A percentile compares a stretch with the other conserved stretches of the same genome.
These are phyloP conservation scores for Pulveroboletus frians DNA, from an alignment of 768 basidiomycete species.

Conservation along the genomic window DNA sequence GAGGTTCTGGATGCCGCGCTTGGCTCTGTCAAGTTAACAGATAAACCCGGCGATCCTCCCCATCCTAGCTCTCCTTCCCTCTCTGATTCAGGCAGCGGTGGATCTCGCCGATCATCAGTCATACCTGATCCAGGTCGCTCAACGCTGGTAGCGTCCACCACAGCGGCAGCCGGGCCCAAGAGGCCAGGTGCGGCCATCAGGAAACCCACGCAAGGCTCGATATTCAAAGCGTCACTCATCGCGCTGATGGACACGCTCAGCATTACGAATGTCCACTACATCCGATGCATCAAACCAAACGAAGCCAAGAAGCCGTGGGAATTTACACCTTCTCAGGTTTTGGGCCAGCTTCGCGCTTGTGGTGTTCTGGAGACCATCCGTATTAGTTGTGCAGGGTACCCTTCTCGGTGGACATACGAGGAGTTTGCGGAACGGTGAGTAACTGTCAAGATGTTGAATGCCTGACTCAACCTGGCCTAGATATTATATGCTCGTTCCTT, in stretches of 20 bases:
- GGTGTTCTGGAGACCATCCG: constrained; percentile 99
- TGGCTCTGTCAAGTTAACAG: constrained; percentile 60
- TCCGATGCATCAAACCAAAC: constrained; percentile 99
- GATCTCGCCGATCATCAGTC: constrained; percentile 75
- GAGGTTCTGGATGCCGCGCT: constrained; percentile 92
- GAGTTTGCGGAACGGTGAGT: constrained; percentile 95
- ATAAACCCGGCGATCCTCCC: constrained; percentile 43
- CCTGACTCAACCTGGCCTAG: constrained; percentile 38
- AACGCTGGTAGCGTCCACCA: constrained; percentile 54
- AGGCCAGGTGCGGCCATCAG: constrained; percentile 64
- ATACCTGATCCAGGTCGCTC: constrained; percentile 85
- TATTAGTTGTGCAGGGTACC: constrained; percentile 98
- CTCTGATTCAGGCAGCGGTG: constrained; percentile 72
- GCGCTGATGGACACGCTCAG: constrained; percentile 96
- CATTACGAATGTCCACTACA: constrained; percentile 98
- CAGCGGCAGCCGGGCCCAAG: constrained; percentile 42
- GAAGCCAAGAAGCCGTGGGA: constrained; percentile 97
- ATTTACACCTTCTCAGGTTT: constrained; percentile 90
- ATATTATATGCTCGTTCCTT: constrained; percentile 95
- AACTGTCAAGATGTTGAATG: constrained; percentile 2
- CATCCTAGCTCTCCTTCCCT: constrained; percentile 70
- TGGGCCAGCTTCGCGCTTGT: constrained; percentile 92
- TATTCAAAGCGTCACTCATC: constrained; percentile 94
- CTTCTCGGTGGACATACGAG: constrained; percentile 96
- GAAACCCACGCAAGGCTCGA: constrained; percentile 97